These are phyloP conservation scores for Phytophthora uliginosa DNA, from an alignment of 352 stramenopile genomes.

Conservation along the genomic window DNA sequence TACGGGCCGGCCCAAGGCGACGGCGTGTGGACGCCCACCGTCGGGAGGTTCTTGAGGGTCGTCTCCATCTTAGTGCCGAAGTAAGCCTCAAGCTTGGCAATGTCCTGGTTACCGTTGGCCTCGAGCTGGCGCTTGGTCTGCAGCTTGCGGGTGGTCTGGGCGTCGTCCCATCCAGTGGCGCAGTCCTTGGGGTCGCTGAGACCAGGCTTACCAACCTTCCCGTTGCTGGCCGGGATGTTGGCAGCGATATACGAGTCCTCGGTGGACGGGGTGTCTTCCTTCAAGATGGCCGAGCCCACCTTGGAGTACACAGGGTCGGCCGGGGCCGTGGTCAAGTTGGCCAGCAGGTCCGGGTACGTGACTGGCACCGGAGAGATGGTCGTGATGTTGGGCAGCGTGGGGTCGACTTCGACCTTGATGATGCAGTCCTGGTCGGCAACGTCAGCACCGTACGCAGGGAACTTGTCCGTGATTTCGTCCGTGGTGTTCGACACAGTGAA, in stretches of 20 bases:
- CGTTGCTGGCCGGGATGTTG: not conserved
- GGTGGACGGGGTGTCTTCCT: not conserved
- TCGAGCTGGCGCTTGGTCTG: conserved; percentile 19
- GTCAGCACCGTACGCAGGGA: conserved; percentile 20
- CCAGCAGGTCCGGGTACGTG: conserved; percentile 21
- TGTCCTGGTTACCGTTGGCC: conserved; percentile 8
- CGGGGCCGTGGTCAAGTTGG: conserved; percentile 23
- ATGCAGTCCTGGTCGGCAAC: conserved; percentile 19
- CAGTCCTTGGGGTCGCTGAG: conserved; percentile 27
- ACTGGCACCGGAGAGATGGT: conserved; percentile 23
- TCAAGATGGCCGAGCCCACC: conserved; percentile 18
- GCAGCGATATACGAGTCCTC: not conserved
- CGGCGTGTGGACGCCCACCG: conserved; percentile 5
- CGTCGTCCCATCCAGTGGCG: conserved; percentile 39
- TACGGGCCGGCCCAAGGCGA: conserved; percentile 35
- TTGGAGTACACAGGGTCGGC: conserved; percentile 30
- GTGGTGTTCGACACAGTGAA: conserved; percentile 16
- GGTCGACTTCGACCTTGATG: conserved; percentile 25
- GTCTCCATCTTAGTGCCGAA: conserved; percentile 24
- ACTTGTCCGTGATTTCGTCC: conserved; percentile 16
- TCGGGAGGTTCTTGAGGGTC: conserved; percentile 19
- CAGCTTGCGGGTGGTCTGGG: conserved; percentile 16
- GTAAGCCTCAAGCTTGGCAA: conserved; percentile 20
- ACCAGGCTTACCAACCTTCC: not conserved
- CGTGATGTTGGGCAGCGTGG: conserved; percentile 34